phyloP scores from a whole-genome alignment of 345 rosid species.

The Durio zibethinus region DNA sequence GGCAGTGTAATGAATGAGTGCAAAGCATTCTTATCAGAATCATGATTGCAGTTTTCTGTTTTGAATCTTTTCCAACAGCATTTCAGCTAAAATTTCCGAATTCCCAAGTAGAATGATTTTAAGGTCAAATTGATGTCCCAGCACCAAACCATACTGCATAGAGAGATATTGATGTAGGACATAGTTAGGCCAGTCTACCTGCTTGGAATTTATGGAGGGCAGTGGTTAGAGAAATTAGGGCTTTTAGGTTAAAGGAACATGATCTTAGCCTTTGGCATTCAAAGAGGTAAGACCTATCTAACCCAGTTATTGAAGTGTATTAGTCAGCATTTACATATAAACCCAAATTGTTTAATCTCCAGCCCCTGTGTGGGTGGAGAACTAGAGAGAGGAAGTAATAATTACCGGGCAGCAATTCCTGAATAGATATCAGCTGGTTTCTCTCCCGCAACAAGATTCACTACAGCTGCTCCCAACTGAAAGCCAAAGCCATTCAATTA shows the following conservation, averaged over 20 bases:
- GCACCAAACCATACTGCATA: not conserved
- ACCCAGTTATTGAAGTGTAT: not conserved
- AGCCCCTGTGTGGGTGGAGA: not conserved
- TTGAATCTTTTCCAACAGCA: not conserved
- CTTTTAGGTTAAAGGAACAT: not conserved
- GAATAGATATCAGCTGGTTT: constrained; percentile 97
- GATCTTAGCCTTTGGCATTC: not conserved
- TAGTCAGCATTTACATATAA: not conserved
- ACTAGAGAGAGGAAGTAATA: constrained; percentile 13
- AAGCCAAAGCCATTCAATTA: constrained; percentile 25
- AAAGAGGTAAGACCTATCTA: not conserved
- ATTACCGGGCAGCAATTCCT: constrained; percentile 82
- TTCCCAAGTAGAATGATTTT: not conserved
- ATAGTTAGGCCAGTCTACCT: not conserved
- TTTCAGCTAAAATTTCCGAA: not conserved
- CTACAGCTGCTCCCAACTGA: constrained; percentile 97
- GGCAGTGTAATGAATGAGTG: not conserved
- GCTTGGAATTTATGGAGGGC: not conserved
- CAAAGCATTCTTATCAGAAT: not conserved
- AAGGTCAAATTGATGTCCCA: not conserved
- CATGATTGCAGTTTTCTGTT: not conserved
- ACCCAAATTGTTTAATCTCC: not conserved
- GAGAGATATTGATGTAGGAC: not conserved
- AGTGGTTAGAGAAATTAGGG: not conserved
- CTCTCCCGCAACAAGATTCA: constrained; percentile 85